Conservation (phyloP, 495 filamentous ascomycete genomes). For the Peziza echinospora region DNA sequence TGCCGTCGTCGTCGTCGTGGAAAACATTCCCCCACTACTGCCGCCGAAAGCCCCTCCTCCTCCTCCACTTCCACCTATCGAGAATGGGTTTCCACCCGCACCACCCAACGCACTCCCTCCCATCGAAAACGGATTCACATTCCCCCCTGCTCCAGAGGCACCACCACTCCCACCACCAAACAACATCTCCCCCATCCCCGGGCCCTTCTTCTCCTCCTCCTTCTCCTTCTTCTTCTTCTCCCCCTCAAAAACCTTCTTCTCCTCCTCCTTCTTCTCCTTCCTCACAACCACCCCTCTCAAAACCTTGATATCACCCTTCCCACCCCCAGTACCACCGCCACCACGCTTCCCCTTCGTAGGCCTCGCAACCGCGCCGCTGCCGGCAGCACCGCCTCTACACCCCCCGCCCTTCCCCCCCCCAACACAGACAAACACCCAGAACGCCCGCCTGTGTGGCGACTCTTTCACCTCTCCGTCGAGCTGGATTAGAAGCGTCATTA, state of each 20-base stretch:
- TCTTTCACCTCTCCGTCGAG: constrained; percentile 81
- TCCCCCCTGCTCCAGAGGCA: too few species aligned
- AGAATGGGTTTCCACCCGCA: constrained; percentile 9
- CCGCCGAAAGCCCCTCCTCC: constrained; percentile 3
- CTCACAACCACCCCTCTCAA: constrained; percentile 39
- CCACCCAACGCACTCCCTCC: background rate
- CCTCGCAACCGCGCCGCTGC: constrained; percentile 28
- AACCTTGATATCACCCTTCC: constrained; percentile 52
- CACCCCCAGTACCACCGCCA: constrained; percentile 52
- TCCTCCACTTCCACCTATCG: background rate
- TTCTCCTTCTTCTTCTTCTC: constrained; percentile 21
- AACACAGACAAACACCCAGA: constrained; percentile 75
- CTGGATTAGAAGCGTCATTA: constrained; percentile 72
- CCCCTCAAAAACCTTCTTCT: constrained; percentile 11
- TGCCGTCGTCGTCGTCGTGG: constrained; percentile 22
- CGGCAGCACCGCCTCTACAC: constrained; percentile 56
- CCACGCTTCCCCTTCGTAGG: too few species aligned
- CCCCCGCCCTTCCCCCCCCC: too few species aligned
- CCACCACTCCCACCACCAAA: constrained; percentile 24
- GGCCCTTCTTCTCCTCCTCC: constrained; percentile 13
- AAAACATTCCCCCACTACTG: constrained; percentile 30
- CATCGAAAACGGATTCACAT: constrained; percentile 12
- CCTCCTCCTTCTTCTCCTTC: constrained; percentile 14
- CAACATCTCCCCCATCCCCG: constrained; percentile 26
- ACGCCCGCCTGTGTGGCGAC: constrained; percentile 53